Base-by-base conservation (phyloP, 306 rosid genomes). In the Crotalaria pallida region DNA sequence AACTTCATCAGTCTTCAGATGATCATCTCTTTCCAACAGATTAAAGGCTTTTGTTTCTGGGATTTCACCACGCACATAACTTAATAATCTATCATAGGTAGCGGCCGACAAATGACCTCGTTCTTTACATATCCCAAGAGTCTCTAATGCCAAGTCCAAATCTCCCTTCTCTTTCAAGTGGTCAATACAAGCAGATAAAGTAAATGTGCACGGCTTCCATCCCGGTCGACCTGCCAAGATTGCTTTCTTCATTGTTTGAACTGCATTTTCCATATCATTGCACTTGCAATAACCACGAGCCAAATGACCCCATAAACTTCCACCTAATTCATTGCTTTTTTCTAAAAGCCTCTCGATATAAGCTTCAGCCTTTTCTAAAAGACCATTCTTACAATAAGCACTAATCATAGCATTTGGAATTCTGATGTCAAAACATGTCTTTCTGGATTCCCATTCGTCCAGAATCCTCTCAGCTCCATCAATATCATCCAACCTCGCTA, bases 391-490 rank as follows among this genome's bases (percentile, higher is more conserved):
- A 80, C 86, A 87, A 55, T 87, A 83, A 38, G 60, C 74, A 40
- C n/a, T 59, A 49, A 82, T 18, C 80, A 87, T 36, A 74, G 84
- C 10, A 51, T 65, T 72, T 4, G 86, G 81, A 73, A 87, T 56
- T 60, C 79, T 73, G 59, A 67, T 15, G 71, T 83, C 88, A 64
- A 80, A 78, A 45, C 11, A 23, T 13, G 80, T 71, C 17, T 48
- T 21, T 13, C 12, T 74, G 13, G 78, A 75, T 76, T 87, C 86
- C 88, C 89, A 87, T 43, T 85, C 88, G 76, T 64, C 77, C 58
- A 82, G 38, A 49, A 89, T 80, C 65, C 44, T 67, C 77, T 89
- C 90, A 12, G 85, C 86, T 49, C 87, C 86, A 16, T 83, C 84
- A 38, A 83, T 63, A 78, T 83, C 88, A 76, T 83, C 74, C 51